A percentile compares a stretch with the other conserved stretches of the same genome.
These are phyloP conservation scores for Kluyveromyces sp. DNA, from an alignment of 1,139 yeast genomes.

Conservation along the genomic window DNA sequence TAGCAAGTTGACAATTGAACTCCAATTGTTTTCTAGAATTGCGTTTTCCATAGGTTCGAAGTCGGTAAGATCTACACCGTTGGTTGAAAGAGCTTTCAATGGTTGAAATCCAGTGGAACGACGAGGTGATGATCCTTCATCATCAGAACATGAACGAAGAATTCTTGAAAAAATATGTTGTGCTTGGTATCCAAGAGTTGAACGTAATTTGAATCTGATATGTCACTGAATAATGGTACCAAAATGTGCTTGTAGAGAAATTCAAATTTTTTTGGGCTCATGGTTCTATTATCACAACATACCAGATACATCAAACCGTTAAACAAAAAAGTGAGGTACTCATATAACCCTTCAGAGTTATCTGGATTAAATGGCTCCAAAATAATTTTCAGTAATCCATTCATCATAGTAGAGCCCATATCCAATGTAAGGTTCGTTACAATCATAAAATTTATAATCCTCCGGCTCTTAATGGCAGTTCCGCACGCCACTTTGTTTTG, in stretches of 20 bases:
- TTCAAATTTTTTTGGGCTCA: slow-evolving; percentile 2
- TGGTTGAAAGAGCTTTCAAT: slow-evolving; percentile 16
- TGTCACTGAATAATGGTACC: slow-evolving; percentile 7
- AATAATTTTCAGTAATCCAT: not conserved
- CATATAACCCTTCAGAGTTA: not conserved
- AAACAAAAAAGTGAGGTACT: slow-evolving; percentile 2
- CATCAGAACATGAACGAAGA: slow-evolving; percentile 5
- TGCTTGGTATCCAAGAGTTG: slow-evolving; percentile 4
- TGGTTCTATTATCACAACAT: slow-evolving; percentile 4
- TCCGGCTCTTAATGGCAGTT: slow-evolving; percentile 23
- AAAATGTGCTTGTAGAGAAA: slow-evolving; percentile 14
- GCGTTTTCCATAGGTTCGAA: slow-evolving; percentile 9
- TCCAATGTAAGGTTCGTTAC: slow-evolving; percentile 9
- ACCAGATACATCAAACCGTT: slow-evolving; percentile 7
- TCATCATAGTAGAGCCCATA: not conserved
- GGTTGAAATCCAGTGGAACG: slow-evolving; percentile 8
- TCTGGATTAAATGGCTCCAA: slow-evolving; percentile 2
- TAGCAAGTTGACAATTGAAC: slow-evolving; percentile 7
- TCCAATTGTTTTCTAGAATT: slow-evolving; percentile 6
- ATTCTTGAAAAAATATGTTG: slow-evolving; percentile 6
- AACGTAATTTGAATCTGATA: slow-evolving; percentile 6
- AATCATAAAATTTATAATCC: slow-evolving; percentile 21
- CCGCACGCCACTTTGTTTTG: slow-evolving; percentile 10
- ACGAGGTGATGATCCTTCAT: slow-evolving; percentile 3
- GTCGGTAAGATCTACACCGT: slow-evolving; percentile 12